A percentile compares a stretch with the other conserved stretches of the same genome.
These are phyloP conservation scores for Capsicum rhomboideum DNA, from an alignment of 257 asterid genomes.

Conservation along the genomic window DNA sequence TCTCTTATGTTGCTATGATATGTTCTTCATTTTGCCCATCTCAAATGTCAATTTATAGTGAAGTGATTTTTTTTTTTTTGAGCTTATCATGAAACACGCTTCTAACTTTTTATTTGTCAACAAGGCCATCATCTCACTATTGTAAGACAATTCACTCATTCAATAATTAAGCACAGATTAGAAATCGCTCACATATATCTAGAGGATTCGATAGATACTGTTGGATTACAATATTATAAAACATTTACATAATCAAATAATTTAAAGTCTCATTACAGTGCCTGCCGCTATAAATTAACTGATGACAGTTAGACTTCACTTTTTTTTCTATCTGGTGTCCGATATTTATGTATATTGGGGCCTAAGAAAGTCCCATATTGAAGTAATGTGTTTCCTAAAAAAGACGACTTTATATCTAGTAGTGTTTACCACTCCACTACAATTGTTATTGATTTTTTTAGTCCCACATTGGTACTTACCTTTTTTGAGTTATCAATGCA, in stretches of 20 bases:
- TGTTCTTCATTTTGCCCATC: background rate
- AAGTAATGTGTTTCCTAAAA: accelerated
- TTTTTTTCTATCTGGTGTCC: background rate
- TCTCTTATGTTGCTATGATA: background rate
- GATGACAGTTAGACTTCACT: too few relatives aligned
- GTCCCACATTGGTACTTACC: background rate
- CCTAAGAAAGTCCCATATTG: background rate
- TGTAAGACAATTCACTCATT: background rate
- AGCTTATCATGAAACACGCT: background rate
- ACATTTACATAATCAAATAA: background rate
- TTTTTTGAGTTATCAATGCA: background rate
- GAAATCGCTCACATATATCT: background rate
- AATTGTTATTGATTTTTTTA: background rate
- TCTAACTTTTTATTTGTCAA: background rate
- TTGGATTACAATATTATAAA: background rate
- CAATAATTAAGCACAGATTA: background rate
- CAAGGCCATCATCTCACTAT: background rate
- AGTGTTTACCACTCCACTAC: too few relatives aligned
- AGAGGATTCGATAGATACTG: background rate
- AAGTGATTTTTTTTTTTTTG: background rate
- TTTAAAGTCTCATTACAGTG: background rate
- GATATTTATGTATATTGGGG: too few relatives aligned
- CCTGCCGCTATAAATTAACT: background rate
- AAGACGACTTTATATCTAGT: background rate
- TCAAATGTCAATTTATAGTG: background rate